These are phyloP conservation scores for Fusarium sp. DNA, from an alignment of 2,329 filamentous ascomycete species.

Conservation along the genomic window DNA sequence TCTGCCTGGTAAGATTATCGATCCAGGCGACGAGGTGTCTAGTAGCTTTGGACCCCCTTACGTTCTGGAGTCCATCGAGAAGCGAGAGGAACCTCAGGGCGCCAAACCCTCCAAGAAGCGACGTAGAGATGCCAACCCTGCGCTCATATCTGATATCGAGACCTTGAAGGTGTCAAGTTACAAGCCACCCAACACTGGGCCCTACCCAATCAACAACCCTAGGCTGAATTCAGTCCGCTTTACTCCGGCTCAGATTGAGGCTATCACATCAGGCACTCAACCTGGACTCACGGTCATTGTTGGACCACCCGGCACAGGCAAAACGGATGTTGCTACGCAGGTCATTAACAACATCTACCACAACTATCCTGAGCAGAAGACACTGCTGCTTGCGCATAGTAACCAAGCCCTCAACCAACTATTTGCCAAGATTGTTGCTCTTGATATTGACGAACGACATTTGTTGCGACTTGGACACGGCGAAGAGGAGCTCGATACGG, in stretches of 20 bases:
- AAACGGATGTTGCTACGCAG: constrained; percentile 98
- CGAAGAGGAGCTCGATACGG: constrained; percentile 91
- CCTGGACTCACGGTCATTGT: constrained; percentile 94
- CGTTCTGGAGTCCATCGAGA: constrained; percentile 77
- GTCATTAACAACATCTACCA: constrained; percentile 99
- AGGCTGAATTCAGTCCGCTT: constrained; percentile 88
- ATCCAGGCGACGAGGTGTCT: constrained; percentile 78
- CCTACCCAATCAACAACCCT: constrained; percentile 86
- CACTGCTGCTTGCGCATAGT: constrained; percentile 92
- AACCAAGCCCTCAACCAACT: constrained; percentile 98
- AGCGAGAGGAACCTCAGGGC: constrained; percentile 63
- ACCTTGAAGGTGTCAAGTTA: constrained; percentile 89
- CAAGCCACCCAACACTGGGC: constrained; percentile 87
- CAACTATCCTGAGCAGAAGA: constrained; percentile 94
- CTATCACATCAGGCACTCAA: constrained; percentile 93
- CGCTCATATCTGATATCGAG: constrained; percentile 72
- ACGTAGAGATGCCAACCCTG: constrained; percentile 80
- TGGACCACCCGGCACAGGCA: constrained; percentile 95
- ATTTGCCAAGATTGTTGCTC: constrained; percentile 96
- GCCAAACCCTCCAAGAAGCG: constrained; percentile 85
- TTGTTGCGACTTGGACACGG: constrained; percentile 92
- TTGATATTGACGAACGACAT: constrained; percentile 96
- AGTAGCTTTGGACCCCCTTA: constrained; percentile 89
- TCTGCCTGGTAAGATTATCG: constrained; percentile 86
- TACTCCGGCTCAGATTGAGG: constrained; percentile 90